These are phyloP conservation scores for Lentinus brumalis DNA, from an alignment of 768 basidiomycete genomes.

Conservation along the genomic window DNA sequence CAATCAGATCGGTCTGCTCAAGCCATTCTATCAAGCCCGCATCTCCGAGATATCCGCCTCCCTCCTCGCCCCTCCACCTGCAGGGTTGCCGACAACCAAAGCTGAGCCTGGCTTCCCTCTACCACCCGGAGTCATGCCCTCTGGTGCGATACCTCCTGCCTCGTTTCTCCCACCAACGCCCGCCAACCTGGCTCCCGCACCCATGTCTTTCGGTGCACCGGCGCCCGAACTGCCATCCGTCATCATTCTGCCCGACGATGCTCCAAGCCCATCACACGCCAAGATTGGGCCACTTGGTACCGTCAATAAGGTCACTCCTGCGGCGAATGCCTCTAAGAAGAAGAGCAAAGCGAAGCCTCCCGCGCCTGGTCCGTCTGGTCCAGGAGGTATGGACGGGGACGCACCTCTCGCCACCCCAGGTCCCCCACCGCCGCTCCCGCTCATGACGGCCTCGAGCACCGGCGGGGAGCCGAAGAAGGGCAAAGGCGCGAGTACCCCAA, in stretches of 20 bases:
- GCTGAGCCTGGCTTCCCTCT: neutral
- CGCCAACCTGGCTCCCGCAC: neutral
- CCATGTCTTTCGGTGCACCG: constrained; percentile 21
- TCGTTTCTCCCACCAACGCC: constrained; percentile 2
- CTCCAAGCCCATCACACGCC: constrained; percentile 54
- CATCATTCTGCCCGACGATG: constrained; percentile 64
- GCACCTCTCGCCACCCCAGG: constrained; percentile 3
- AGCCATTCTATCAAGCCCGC: constrained; percentile 66
- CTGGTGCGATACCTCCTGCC: constrained; percentile 1
- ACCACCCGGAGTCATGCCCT: constrained; percentile 7
- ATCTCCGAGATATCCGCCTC: constrained; percentile 46
- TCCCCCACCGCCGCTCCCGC: constrained; percentile 6
- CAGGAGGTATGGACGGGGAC: constrained; percentile 3
- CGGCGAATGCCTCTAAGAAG: constrained; percentile 52
- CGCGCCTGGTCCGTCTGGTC: constrained; percentile 7
- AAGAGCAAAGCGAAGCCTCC: constrained; percentile 45
- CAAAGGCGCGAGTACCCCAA: constrained; percentile 25
- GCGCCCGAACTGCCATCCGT: constrained; percentile 26
- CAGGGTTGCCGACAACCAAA: neutral
- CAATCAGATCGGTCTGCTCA: constrained; percentile 85
- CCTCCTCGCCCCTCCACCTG: constrained; percentile 16
- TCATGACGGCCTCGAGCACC: constrained; percentile 10
- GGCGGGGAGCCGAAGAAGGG: constrained; percentile 25
- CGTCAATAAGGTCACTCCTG: constrained; percentile 54
- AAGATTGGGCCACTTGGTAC: constrained; percentile 85